phyloP scores from a whole-genome alignment of 2,329 filamentous ascomycete species.

The Scedosporium dehoogii region DNA sequence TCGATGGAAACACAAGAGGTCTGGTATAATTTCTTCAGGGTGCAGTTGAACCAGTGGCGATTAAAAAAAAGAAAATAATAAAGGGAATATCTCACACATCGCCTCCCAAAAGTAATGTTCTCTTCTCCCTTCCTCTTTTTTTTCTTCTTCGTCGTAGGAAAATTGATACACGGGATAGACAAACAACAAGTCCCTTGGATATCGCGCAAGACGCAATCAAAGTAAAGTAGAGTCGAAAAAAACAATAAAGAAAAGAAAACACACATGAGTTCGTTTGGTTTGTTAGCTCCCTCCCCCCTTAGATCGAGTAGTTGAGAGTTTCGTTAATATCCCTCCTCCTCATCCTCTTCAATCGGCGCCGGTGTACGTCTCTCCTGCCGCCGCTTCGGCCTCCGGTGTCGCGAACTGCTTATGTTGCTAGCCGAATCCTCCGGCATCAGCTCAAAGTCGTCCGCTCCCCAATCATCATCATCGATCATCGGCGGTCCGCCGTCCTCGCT shows the following conservation, averaged over 20 bases:
- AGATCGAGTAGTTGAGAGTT: neutral
- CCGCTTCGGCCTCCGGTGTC: slow-evolving; percentile 57
- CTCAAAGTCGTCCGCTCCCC: slow-evolving; percentile 47
- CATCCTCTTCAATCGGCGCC: slow-evolving; percentile 64
- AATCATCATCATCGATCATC: slow-evolving; percentile 48
- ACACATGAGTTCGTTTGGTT: neutral
- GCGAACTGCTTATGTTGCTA: slow-evolving; percentile 67
- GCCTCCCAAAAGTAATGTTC: neutral
- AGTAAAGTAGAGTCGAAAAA: neutral
- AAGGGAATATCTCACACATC: neutral
- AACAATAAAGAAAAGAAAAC: neutral
- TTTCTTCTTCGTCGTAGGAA: neutral
- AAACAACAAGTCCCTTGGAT: neutral
- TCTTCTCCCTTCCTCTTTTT: neutral
- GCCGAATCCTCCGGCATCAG: slow-evolving; percentile 71
- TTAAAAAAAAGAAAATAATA: neutral
- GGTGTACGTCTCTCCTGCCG: slow-evolving; percentile 61
- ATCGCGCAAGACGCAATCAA: neutral
- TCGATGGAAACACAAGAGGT: neutral
- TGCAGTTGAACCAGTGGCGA: neutral
- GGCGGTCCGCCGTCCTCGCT: slow-evolving; percentile 17
- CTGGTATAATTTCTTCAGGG: neutral
- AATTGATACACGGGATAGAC: neutral
- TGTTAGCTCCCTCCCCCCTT: neutral
- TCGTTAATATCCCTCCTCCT: slow-evolving; percentile 39